These are phyloP conservation scores for Rhodotorula babjevae DNA, from an alignment of 768 basidiomycete species.

Conservation along the genomic window DNA sequence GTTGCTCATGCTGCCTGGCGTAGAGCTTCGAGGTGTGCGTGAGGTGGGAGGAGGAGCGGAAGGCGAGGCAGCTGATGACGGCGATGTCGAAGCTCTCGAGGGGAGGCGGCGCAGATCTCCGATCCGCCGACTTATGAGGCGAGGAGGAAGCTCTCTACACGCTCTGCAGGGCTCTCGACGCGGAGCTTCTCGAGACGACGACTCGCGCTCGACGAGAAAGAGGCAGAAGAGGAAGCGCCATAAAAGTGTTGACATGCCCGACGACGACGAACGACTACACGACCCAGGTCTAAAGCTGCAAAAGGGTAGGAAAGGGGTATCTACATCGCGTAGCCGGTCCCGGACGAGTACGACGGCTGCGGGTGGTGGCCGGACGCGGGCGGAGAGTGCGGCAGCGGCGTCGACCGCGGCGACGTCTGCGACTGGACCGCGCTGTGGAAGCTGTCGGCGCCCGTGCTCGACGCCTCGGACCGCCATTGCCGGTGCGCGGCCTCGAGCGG, in stretches of 20 bases:
- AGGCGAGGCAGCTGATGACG: background rate
- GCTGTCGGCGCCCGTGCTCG: background rate
- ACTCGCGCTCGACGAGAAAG: no score
- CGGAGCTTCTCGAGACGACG: no score
- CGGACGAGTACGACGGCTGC: background rate
- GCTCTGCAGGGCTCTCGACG: no score
- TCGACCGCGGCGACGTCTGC: no score
- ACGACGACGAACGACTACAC: background rate
- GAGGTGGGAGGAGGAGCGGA: no score
- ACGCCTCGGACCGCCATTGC: conserved; percentile 8
- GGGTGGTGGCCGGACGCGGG: background rate
- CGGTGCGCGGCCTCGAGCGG: conserved; percentile 14
- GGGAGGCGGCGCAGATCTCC: no score
- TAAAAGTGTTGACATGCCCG: background rate
- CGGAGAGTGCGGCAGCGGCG: background rate
- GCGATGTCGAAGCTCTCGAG: no score
- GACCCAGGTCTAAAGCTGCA: background rate
- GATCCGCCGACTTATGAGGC: no score
- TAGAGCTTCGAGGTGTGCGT: no score
- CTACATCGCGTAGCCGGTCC: background rate
- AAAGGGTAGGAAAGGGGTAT: background rate
- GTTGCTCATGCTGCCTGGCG: background rate
- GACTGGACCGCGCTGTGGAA: background rate
- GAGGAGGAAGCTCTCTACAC: no score
- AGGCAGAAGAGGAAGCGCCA: no score